Conservation (phyloP, 495 filamentous ascomycete genomes). For the Pseudevernia furfuracea region DNA sequence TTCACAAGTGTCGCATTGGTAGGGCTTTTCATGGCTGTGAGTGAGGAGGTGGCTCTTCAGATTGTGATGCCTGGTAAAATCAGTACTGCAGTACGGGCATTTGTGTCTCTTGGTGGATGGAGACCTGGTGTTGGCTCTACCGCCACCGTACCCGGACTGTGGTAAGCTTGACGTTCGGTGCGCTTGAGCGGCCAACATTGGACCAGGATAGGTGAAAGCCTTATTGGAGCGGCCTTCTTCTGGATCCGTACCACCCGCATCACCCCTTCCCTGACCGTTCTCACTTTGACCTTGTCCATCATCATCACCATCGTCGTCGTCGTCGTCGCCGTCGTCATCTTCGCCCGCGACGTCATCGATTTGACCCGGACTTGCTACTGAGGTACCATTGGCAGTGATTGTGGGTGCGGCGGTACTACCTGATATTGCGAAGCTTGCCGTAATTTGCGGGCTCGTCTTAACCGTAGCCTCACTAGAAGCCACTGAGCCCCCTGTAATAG, state of each 20-base stretch:
- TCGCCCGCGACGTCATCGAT: conserved; percentile 23
- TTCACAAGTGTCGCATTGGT: conserved; percentile 79
- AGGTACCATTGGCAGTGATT: conserved; percentile 21
- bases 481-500: conserved; percentile 12
- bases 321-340: conserved; percentile 16
- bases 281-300: conserved; percentile 10
- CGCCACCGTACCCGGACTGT: conserved; percentile 52
- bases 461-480: conserved; percentile 15
- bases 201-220: conserved; percentile 48
- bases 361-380: conserved; percentile 29
- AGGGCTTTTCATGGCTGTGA: conserved; percentile 97
- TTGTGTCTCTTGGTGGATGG: conserved; percentile 84
- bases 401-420: conserved; percentile 21
- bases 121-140: conserved; percentile 57
- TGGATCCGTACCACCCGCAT: conserved; percentile 29
- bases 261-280: conserved; percentile 2
- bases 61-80: conserved; percentile 96
- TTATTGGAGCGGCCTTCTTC: conserved; percentile 43
- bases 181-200: conserved; percentile 33
- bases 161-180: conserved; percentile 62
- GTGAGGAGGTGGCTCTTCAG: conserved; percentile 98
- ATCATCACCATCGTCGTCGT: conserved; percentile 17
- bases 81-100: conserved; percentile 90
- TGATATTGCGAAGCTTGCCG: conserved; percentile 25
- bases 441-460: conserved; percentile 29